Conservation (phyloP, 176 grass and related monocot genomes). For the Aechmea fasciata region DNA sequence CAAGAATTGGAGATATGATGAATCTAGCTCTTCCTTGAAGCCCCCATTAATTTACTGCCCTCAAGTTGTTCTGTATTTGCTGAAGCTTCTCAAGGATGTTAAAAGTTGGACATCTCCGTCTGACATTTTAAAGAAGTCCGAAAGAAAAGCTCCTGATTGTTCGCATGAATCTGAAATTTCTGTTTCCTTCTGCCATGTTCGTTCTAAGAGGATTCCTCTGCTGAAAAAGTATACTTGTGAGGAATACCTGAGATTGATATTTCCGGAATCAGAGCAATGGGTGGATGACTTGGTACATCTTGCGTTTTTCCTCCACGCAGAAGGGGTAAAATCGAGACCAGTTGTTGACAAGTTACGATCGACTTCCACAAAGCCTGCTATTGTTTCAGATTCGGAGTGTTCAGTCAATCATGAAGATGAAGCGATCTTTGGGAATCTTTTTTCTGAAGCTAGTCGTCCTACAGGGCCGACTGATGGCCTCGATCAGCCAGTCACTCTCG, state of each 20-base stretch:
- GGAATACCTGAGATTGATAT: conserved; percentile 56
- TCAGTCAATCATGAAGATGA: conserved; percentile 82
- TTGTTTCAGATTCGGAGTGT: conserved; percentile 62
- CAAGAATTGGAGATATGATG: conserved; percentile 58
- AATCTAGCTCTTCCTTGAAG: conserved; percentile 43
- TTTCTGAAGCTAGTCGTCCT: conserved; percentile 61
- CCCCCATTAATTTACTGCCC: conserved; percentile 80
- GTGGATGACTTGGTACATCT: conserved; percentile 79
- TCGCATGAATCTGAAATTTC: conserved; percentile 24
- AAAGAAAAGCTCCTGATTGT: conserved; percentile 25
- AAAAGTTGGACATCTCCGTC: conserved; percentile 41
- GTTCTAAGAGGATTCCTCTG: conserved; percentile 43
- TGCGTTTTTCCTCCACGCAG: conserved; percentile 58
- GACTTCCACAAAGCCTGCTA: conserved; percentile 44
- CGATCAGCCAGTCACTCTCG: conserved; percentile 49
- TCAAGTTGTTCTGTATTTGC: conserved; percentile 55
- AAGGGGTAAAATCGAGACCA: conserved; percentile 56
- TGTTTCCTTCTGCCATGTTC: conserved; percentile 54
- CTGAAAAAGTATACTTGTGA: conserved; percentile 53
- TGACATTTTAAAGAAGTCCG: conserved; percentile 30
- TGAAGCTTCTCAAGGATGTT: conserved; percentile 50
- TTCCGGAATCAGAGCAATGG: conserved; percentile 70
- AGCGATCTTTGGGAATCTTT: conserved; percentile 87
- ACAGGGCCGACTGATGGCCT: conserved; percentile 42
- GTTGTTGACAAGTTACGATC: conserved; percentile 47